Evolutionary conservation across 352 stramenopile genomes (phyloP).

Genomic region (Pythium guiyangense): DNA sequence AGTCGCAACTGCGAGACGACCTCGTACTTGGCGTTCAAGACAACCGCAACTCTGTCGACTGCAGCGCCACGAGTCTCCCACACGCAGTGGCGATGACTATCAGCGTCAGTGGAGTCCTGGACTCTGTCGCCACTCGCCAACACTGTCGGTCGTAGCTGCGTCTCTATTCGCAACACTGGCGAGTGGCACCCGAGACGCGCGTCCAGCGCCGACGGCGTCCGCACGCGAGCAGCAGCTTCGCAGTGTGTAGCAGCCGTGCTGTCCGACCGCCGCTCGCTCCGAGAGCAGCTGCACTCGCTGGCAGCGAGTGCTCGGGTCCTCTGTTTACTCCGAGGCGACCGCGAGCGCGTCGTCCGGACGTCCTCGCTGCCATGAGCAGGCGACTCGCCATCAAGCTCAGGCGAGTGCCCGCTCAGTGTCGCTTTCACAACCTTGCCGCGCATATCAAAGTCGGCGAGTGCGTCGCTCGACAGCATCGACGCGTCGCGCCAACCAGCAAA

Average conservation of each 20-base stretch:
- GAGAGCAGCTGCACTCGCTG: conserved; percentile 2
- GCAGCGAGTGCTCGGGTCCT: neutral
- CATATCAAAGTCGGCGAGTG: neutral
- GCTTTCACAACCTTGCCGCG: conserved; percentile 3
- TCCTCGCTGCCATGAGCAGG: neutral
- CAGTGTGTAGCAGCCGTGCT: conserved; percentile 6
- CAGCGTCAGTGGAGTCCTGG: neutral
- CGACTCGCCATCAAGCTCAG: neutral
- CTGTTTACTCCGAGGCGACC: neutral
- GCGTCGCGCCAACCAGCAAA: neutral
- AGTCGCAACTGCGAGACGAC: conserved; percentile 26
- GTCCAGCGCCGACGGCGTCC: neutral
- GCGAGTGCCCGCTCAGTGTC: neutral
- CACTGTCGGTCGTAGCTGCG: neutral
- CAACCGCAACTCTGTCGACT: conserved; percentile 45
- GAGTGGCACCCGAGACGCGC: neutral
- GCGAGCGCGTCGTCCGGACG: neutral
- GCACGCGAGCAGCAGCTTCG: conserved; percentile 3
- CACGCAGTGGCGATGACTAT: neutral
- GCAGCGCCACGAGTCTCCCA: no score
- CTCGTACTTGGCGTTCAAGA: conserved; percentile 42
- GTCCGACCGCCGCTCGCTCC: conserved; percentile 3
- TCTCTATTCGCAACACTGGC: conserved; percentile 11
- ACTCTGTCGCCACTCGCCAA: neutral
- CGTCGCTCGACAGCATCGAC: neutral